Conservation (phyloP, 2,329 filamentous ascomycete species). For the Diplodia scrobiculata region DNA sequence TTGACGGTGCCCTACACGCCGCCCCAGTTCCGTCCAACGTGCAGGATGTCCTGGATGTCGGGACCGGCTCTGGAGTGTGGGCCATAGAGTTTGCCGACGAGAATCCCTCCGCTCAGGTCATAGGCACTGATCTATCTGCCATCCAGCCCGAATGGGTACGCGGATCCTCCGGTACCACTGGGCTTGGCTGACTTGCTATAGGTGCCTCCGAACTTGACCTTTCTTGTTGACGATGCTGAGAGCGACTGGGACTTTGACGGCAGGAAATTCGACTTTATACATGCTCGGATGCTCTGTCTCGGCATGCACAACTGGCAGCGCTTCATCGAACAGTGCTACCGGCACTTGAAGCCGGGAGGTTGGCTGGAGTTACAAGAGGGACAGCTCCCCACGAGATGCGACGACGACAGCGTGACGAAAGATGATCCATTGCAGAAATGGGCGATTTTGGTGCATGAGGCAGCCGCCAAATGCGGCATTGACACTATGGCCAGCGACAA, state of each 20-base stretch:
- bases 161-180: conserved; percentile 36
- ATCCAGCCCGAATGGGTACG: conserved; percentile 32
- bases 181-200: conserved; percentile 32
- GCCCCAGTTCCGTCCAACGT: conserved; percentile 36
- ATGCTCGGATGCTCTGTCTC: conserved; percentile 55
- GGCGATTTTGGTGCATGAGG: conserved; percentile 13
- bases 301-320: conserved; percentile 58
- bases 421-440: conserved; percentile 14
- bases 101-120: conserved; percentile 40
- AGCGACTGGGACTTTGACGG: conserved; percentile 57
- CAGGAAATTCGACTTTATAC: conserved; percentile 60
- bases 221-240: conserved; percentile 42
- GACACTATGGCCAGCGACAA: conserved; percentile 37
- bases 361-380: conserved; percentile 56
- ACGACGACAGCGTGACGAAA: conserved; percentile 30
- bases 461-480: conserved; percentile 29
- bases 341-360: conserved; percentile 53
- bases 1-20: conserved; percentile 42
- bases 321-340: conserved; percentile 50
- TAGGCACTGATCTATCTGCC: conserved; percentile 42
- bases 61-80: conserved; percentile 43
- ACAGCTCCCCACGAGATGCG: conserved; percentile 24
- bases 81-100: conserved; percentile 42
- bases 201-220: conserved; percentile 42
- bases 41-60: conserved; percentile 37